phyloP scores from a whole-genome alignment of 768 basidiomycete species.

The Phanerodontia chrysosporium region DNA sequence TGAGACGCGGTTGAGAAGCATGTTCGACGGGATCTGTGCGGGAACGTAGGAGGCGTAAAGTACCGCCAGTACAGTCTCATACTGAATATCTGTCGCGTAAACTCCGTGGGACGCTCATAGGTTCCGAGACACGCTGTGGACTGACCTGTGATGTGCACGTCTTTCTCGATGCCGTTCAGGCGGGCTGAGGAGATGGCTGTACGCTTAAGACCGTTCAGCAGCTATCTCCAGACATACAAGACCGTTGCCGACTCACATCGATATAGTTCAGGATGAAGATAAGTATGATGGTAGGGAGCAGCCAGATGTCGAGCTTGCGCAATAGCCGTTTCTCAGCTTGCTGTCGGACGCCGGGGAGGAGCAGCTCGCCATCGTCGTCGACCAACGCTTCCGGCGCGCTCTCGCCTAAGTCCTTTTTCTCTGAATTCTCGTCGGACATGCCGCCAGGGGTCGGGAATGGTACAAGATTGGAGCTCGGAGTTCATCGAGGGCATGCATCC shows the following conservation, averaged over 20 bases:
- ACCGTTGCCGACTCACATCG: constrained; percentile 54
- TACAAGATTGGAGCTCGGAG: too few relatives aligned
- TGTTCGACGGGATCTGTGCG: constrained; percentile 64
- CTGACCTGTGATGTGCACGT: constrained; percentile 32
- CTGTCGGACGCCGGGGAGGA: constrained; percentile 17
- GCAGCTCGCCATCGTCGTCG: constrained; percentile 19
- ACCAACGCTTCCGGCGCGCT: neutral
- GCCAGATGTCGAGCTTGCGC: constrained; percentile 49
- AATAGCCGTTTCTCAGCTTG: constrained; percentile 39
- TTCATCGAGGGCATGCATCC: too few relatives aligned
- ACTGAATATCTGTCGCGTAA: constrained; percentile 41
- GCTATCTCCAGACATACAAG: neutral
- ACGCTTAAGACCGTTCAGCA: constrained; percentile 22
- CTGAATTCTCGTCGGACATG: constrained; percentile 1
- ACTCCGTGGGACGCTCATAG: neutral
- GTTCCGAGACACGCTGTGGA: neutral
- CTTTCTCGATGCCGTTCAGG: constrained; percentile 35
- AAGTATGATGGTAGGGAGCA: constrained; percentile 53
- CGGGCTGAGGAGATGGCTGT: constrained; percentile 35
- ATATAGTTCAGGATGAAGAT: constrained; percentile 69
- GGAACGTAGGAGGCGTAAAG: constrained; percentile 59
- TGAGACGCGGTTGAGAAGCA: constrained; percentile 54
- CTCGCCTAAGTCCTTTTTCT: neutral
- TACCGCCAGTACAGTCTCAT: constrained; percentile 47
- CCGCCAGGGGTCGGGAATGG: too few relatives aligned